Conservation (phyloP, 805 yeast genomes). For the Candida maesae region DNA sequence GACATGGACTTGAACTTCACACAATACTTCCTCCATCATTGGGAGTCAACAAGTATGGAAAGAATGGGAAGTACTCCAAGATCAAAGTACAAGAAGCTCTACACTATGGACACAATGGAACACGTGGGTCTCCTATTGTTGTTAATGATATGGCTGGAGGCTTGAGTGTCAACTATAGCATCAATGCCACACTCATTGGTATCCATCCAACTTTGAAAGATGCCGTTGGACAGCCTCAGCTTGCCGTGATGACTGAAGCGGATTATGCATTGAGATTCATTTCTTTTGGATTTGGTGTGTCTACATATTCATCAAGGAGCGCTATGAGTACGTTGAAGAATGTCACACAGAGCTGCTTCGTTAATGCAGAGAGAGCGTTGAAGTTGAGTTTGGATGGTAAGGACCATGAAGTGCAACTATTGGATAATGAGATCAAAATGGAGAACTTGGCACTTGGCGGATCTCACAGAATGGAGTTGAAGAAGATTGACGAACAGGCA, state of each 20-base stretch:
- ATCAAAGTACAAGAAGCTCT: constrained; percentile 30
- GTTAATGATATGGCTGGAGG: constrained; percentile 48
- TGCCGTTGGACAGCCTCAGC: constrained; percentile 11
- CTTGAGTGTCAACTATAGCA: constrained; percentile 46
- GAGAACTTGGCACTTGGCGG: constrained; percentile 13
- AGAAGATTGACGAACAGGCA: neutral
- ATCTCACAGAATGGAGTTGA: too few species aligned
- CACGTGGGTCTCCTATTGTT: constrained; percentile 50
- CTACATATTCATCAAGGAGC: constrained; percentile 15
- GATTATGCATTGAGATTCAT: constrained; percentile 37
- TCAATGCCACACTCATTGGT: constrained; percentile 56
- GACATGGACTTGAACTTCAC: constrained; percentile 39
- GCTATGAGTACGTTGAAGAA: constrained; percentile 11
- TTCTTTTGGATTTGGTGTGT: constrained; percentile 35
- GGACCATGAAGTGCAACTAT: constrained; percentile 16
- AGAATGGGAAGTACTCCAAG: constrained; percentile 28
- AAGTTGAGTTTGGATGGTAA: constrained; percentile 16
- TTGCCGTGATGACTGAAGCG: constrained; percentile 32
- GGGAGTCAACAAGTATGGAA: constrained; percentile 33
- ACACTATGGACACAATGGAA: constrained; percentile 50
- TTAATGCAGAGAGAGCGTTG: constrained; percentile 17
- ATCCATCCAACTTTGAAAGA: constrained; percentile 29
- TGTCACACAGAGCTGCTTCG: constrained; percentile 13
- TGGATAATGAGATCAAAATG: constrained; percentile 18
- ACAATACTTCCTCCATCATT: constrained; percentile 39